A percentile compares a stretch with the other conserved stretches of the same genome.
Evolutionary conservation across 2,329 filamentous ascomycete genomes (phyloP).

Genomic region (Claviceps cyperi): DNA sequence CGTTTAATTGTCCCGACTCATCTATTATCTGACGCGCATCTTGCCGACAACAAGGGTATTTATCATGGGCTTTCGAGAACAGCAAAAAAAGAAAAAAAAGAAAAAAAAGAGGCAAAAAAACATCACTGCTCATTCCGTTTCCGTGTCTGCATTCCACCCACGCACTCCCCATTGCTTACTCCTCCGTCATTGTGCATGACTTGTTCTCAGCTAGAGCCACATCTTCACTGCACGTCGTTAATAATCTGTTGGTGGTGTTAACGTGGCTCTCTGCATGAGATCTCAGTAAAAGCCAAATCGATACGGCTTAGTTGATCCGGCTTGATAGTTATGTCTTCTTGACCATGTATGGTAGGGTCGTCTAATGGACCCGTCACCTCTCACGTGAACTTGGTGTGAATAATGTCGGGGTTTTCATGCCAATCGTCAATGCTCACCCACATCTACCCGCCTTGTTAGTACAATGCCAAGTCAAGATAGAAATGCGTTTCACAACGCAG

Average conservation of each 20-base stretch:
- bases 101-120: neutral
- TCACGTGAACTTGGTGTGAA: constrained; percentile 93
- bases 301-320: neutral
- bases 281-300: neutral
- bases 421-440: constrained; percentile 99
- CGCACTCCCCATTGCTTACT: neutral
- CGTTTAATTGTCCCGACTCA: neutral
- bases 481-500: too few relatives aligned
- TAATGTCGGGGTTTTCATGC: constrained; percentile 98
- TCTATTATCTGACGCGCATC: neutral
- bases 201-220: neutral
- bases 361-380: constrained; percentile 5
- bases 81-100: neutral
- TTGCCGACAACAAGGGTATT: constrained; percentile 19
- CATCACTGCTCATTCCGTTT: neutral
- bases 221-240: neutral
- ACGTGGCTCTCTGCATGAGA: neutral
- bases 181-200: neutral
- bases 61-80: constrained; percentile 22
- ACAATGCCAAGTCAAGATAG: constrained; percentile 2
- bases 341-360: neutral
- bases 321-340: neutral
- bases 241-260: neutral
- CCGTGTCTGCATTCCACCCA: neutral
- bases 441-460: constrained; percentile 48